Evolutionary conservation across 2,329 filamentous ascomycete genomes (phyloP).

Genomic region (Sordariomycetes sp.): DNA sequence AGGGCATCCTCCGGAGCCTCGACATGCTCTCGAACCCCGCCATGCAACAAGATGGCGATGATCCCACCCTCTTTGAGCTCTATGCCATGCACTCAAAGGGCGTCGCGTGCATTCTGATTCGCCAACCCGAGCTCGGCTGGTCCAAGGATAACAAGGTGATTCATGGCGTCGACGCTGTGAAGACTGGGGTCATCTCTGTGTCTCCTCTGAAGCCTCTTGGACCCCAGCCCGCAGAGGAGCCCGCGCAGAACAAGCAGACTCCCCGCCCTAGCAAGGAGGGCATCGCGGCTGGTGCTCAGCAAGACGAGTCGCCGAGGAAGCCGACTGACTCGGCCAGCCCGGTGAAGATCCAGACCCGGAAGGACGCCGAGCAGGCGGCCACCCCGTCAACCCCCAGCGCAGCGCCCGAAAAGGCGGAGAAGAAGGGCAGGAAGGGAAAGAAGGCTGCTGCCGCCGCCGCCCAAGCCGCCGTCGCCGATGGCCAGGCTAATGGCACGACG

Average conservation of each 20-base stretch:
- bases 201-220: constrained; percentile 51
- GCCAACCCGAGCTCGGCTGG: constrained; percentile 86
- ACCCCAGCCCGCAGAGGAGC: constrained; percentile 35
- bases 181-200: constrained; percentile 64
- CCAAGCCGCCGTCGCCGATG: constrained; percentile 24
- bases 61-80: constrained; percentile 78
- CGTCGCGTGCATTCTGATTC: constrained; percentile 81
- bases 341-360: constrained; percentile 22
- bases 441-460: constrained; percentile 22
- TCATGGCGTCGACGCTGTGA: constrained; percentile 63
- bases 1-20: constrained; percentile 78
- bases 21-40: constrained; percentile 72
- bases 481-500: constrained; percentile 27
- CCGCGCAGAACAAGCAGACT: constrained; percentile 15
- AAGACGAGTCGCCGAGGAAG: constrained; percentile 1
- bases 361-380: constrained; percentile 34
- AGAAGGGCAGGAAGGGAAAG: constrained; percentile 59
- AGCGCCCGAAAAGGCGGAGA: constrained; percentile 48
- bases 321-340: constrained; percentile 7
- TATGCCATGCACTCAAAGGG: constrained; percentile 98
- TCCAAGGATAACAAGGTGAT: constrained; percentile 82
- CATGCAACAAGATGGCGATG: constrained; percentile 44
- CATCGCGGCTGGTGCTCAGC: neutral
- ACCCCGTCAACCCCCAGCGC: neutral
- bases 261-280: constrained; percentile 10